Conservation (phyloP, 108 stramenopile species). For the Parmales sp. region DNA sequence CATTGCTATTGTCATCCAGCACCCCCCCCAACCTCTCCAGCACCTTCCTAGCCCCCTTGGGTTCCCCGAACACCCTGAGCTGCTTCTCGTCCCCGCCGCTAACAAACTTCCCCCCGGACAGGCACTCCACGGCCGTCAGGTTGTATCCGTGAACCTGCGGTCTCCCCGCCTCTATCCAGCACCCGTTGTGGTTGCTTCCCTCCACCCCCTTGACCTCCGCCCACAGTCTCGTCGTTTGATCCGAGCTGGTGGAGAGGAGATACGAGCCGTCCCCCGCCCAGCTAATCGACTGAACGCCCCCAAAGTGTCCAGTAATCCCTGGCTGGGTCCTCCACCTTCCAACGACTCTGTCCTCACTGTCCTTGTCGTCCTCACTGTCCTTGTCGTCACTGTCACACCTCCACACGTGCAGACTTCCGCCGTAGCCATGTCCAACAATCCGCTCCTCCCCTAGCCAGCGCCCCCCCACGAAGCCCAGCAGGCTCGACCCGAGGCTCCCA, state of each 20-base stretch:
- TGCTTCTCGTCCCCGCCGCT: constrained; percentile 82
- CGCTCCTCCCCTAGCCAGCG: constrained; percentile 14
- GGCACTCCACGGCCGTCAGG: constrained; percentile 54
- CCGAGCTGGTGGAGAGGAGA: constrained; percentile 56
- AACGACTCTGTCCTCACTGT: background rate
- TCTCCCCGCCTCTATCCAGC: constrained; percentile 66
- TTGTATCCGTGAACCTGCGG: constrained; percentile 82
- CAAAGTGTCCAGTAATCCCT: constrained; percentile 75
- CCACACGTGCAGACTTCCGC: constrained; percentile 69
- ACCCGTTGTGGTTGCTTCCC: constrained; percentile 4
- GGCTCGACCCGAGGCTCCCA: constrained; percentile 57
- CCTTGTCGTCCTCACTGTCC: constrained; percentile 12
- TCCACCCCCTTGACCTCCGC: constrained; percentile 17
- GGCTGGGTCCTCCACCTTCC: constrained; percentile 52
- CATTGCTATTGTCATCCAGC: background rate
- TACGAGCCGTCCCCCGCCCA: constrained; percentile 70
- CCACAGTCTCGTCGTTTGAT: constrained; percentile 77
- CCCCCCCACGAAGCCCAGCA: constrained; percentile 56
- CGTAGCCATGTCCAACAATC: constrained; percentile 72
- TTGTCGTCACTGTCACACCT: constrained; percentile 15
- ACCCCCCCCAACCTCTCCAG: constrained; percentile 27
- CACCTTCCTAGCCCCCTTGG: constrained; percentile 42
- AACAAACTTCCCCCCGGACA: constrained; percentile 38
- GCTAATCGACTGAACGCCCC: constrained; percentile 52
- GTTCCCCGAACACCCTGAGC: constrained; percentile 70